Percentiles rank a stretch among this genome's conserved stretches.
Conservation (phyloP, 2,329 filamentous ascomycete genomes). For the Ceratocystis diversiconidia region DNA sequence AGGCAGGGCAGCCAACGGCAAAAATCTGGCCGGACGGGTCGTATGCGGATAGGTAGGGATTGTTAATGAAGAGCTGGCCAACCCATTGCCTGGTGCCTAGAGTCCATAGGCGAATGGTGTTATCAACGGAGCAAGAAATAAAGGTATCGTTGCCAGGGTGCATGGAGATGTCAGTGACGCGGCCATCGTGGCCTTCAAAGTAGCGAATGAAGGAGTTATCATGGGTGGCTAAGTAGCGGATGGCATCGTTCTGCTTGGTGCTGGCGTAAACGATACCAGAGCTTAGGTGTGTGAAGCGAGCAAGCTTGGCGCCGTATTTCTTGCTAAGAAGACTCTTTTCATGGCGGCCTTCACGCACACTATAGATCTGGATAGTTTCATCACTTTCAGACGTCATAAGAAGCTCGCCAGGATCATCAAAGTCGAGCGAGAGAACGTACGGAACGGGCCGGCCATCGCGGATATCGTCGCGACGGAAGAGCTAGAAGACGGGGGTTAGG, state of each 20-base stretch:
- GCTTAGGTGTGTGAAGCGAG: conserved; percentile 83
- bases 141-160: conserved; percentile 83
- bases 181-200: conserved; percentile 76
- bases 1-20: conserved; percentile 69
- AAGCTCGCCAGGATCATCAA: conserved; percentile 87
- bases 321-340: conserved; percentile 85
- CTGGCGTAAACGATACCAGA: conserved; percentile 90
- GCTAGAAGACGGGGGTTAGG: conserved; percentile 26
- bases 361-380: conserved; percentile 91
- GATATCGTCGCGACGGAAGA: conserved; percentile 44
- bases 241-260: conserved; percentile 85
- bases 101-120: conserved; percentile 86
- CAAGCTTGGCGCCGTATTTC: conserved; percentile 91
- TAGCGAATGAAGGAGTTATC: conserved; percentile 96
- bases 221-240: conserved; percentile 76
- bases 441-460: conserved; percentile 41
- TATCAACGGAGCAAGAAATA: conserved; percentile 79
- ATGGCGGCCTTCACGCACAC: conserved; percentile 76
- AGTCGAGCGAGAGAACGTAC: conserved; percentile 79
- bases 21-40: conserved; percentile 89
- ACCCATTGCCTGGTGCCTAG: conserved; percentile 65
- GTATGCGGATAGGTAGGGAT: conserved; percentile 72
- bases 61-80: conserved; percentile 66
- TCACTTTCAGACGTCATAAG: conserved; percentile 85
- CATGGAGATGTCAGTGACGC: conserved; percentile 70